phyloP scores from a whole-genome alignment of 23 red algal species.

The Gracilariopsis chorda region DNA sequence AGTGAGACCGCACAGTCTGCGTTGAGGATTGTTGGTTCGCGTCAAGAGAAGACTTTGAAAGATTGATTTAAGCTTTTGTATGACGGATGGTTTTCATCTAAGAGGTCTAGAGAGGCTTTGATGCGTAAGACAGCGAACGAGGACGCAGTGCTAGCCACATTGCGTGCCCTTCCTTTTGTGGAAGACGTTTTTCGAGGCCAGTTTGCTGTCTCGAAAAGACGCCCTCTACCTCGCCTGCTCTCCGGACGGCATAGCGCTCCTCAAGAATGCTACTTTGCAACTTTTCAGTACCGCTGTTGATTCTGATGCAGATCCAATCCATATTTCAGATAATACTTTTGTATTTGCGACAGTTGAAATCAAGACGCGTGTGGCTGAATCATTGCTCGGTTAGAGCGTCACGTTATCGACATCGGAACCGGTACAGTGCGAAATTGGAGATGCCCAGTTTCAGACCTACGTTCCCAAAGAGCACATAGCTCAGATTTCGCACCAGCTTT shows the following conservation, averaged over 20 bases:
- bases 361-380: not conserved
- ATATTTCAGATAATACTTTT: not conserved
- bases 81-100: not conserved
- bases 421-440: not conserved
- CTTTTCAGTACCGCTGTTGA: not conserved
- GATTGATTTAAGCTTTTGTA: not conserved
- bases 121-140: not conserved
- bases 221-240: not conserved
- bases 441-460: not conserved
- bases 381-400: not conserved
- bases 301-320: not conserved
- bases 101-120: not conserved
- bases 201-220: not conserved
- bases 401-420: not conserved
- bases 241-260: not conserved
- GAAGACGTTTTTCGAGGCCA: conserved; percentile 14
- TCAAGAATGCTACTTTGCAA: not conserved
- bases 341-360: conserved; percentile 12
- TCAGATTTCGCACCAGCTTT: not conserved
- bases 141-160: not conserved
- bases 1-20: not conserved
- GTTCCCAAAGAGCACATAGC: conserved; percentile 12
- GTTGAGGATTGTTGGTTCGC: not conserved
- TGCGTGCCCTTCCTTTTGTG: not conserved
- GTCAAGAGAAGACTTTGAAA: not conserved